Evolutionary conservation across 2,329 filamentous ascomycete genomes (phyloP).

Genomic region (Uncinocarpus reesii): DNA sequence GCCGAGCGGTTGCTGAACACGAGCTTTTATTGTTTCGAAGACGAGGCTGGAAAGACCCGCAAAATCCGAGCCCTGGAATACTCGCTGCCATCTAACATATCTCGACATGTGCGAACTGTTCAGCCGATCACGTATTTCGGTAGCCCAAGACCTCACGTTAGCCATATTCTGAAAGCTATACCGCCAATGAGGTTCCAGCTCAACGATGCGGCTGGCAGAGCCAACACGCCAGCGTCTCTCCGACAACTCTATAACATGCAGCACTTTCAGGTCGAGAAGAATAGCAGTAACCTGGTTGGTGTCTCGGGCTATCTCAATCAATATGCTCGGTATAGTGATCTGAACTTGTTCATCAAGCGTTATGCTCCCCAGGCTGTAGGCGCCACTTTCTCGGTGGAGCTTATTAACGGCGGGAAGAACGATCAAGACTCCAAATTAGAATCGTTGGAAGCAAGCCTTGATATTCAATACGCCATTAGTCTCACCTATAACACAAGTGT

Average conservation of each 20-base stretch:
- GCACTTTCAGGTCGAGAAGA: constrained; percentile 31
- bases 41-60: neutral
- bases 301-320: constrained; percentile 43
- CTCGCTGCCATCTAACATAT: constrained; percentile 49
- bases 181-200: neutral
- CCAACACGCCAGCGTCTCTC: constrained; percentile 42
- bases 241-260: constrained; percentile 41
- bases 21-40: constrained; percentile 13
- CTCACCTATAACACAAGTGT: constrained; percentile 46
- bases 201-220: neutral
- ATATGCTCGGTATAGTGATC: constrained; percentile 46
- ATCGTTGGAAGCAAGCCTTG: constrained; percentile 52
- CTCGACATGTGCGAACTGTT: constrained; percentile 49
- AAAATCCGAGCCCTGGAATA: constrained; percentile 50
- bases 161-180: constrained; percentile 27
- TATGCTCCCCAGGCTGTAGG: constrained; percentile 45
- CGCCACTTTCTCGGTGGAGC: constrained; percentile 47
- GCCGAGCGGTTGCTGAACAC: constrained; percentile 13
- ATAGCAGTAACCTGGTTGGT: constrained; percentile 33
- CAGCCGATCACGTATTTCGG: constrained; percentile 57
- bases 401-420: constrained; percentile 48
- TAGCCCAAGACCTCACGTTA: constrained; percentile 4
- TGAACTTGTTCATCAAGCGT: constrained; percentile 45
- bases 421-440: constrained; percentile 36
- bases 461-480: constrained; percentile 51